Evolutionary conservation across 2,329 filamentous ascomycete species (phyloP).

Genomic region (Colletotrichum theobromicola): DNA sequence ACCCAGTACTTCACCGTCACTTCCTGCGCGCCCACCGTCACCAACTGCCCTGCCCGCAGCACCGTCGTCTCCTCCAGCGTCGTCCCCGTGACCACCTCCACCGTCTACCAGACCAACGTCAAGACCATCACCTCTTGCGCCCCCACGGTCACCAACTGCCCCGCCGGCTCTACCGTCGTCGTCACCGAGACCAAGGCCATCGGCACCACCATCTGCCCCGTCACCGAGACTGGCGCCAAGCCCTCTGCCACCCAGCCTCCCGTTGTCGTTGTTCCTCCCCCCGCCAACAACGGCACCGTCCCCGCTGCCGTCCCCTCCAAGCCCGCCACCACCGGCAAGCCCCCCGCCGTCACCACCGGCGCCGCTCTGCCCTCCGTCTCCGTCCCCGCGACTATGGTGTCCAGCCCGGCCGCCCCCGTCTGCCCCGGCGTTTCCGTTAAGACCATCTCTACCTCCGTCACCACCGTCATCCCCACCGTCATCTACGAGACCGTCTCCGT

Average conservation of each 20-base stretch:
- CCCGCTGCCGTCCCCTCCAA: slow-evolving; percentile 25
- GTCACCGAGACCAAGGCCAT: slow-evolving; percentile 43
- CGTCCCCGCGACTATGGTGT: slow-evolving; percentile 22
- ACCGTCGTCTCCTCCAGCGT: slow-evolving; percentile 44
- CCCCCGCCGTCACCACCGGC: slow-evolving; percentile 26
- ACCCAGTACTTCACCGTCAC: slow-evolving; percentile 62
- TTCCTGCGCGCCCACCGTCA: slow-evolving; percentile 55
- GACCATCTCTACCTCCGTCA: slow-evolving; percentile 61
- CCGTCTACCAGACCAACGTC: slow-evolving; percentile 63
- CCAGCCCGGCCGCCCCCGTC: slow-evolving; percentile 19
- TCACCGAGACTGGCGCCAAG: slow-evolving; percentile 22
- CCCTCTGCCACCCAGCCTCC: slow-evolving; percentile 25
- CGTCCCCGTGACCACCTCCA: slow-evolving; percentile 44
- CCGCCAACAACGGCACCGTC: slow-evolving; percentile 28
- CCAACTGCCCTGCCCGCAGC: slow-evolving; percentile 50
- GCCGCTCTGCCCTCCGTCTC: slow-evolving; percentile 21
- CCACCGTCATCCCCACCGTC: slow-evolving; percentile 60
- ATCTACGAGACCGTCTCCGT: slow-evolving; percentile 50
- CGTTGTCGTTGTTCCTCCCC: slow-evolving; percentile 22
- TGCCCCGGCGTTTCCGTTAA: slow-evolving; percentile 46
- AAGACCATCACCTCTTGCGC: slow-evolving; percentile 68
- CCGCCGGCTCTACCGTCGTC: slow-evolving; percentile 44
- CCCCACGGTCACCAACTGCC: slow-evolving; percentile 68
- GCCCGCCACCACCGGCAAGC: slow-evolving; percentile 12
- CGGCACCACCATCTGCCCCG: slow-evolving; percentile 49